Evolutionary conservation across 805 yeast species (phyloP).

Genomic region (Saccharomyces jurei): DNA sequence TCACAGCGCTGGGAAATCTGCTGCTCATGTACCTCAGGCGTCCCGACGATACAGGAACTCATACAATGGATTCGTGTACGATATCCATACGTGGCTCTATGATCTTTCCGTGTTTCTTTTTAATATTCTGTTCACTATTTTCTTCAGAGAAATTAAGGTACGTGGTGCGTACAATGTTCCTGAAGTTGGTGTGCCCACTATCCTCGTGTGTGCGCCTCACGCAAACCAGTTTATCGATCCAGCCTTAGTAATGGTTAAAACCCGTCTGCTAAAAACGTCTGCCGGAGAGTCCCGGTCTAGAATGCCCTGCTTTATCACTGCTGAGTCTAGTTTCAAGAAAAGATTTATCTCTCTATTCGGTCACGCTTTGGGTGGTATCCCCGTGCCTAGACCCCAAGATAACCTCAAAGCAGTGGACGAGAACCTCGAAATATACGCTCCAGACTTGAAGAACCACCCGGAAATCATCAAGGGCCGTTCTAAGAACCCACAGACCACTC

Average conservation of each 20-base stretch:
- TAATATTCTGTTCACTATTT: slow-evolving; percentile 32
- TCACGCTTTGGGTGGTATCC: slow-evolving; percentile 66
- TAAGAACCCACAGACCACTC: slow-evolving; percentile 37
- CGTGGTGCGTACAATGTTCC: slow-evolving; percentile 44
- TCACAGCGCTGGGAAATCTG: neutral
- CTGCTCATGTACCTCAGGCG: slow-evolving; percentile 22
- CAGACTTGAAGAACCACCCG: slow-evolving; percentile 41
- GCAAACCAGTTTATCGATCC: slow-evolving; percentile 86
- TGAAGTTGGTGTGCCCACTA: slow-evolving; percentile 41
- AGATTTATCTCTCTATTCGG: slow-evolving; percentile 70
- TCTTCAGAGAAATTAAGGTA: slow-evolving; percentile 67
- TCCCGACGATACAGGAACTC: slow-evolving; percentile 15
- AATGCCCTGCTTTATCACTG: slow-evolving; percentile 70
- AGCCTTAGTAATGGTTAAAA: slow-evolving; percentile 68
- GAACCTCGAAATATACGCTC: slow-evolving; percentile 51
- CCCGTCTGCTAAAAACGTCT: slow-evolving; percentile 35
- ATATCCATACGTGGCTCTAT: slow-evolving; percentile 22
- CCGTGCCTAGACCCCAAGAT: slow-evolving; percentile 89
- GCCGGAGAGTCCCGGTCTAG: slow-evolving; percentile 42
- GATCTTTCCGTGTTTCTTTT: slow-evolving; percentile 25
- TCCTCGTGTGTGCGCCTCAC: slow-evolving; percentile 75
- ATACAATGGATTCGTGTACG: slow-evolving; percentile 22
- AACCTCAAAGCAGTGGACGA: slow-evolving; percentile 53
- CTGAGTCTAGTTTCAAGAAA: slow-evolving; percentile 61
- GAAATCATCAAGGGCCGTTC: slow-evolving; percentile 50